Evolutionary conservation across 2,329 filamentous ascomycete genomes (phyloP).

Genomic region (Hypocreales sp.): DNA sequence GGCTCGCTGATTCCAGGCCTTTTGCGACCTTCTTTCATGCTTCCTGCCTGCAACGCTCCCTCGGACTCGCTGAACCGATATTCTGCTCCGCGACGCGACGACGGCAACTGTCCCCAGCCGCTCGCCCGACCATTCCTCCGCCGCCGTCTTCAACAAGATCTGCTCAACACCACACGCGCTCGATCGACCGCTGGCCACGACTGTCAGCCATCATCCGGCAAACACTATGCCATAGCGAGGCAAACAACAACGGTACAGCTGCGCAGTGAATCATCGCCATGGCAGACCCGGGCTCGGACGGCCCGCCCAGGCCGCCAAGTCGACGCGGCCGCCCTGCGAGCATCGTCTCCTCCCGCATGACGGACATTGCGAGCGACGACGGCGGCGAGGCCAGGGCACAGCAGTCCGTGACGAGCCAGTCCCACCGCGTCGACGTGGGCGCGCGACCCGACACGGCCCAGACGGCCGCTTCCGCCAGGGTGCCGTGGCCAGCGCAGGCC

Average conservation of each 20-base stretch:
- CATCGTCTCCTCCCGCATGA: conserved; percentile 59
- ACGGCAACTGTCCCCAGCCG: too few species aligned
- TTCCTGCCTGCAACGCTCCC: too few species aligned
- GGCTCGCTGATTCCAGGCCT: too few species aligned
- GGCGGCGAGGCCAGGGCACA: conserved; percentile 26
- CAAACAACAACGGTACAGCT: not conserved
- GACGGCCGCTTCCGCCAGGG: conserved; percentile 25
- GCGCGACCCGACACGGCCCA: conserved; percentile 40
- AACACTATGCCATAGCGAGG: conserved; percentile 7
- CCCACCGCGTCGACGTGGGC: conserved; percentile 23
- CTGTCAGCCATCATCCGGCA: not conserved
- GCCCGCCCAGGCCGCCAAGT: conserved; percentile 19
- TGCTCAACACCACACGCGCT: too few species aligned
- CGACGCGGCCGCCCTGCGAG: conserved; percentile 45
- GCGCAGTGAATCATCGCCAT: conserved; percentile 13
- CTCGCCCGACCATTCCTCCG: not conserved
- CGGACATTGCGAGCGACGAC: conserved; percentile 44
- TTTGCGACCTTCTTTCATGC: too few species aligned
- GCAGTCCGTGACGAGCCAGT: conserved; percentile 9
- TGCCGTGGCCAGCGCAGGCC: conserved; percentile 37
- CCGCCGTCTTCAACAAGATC: not conserved
- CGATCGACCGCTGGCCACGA: too few species aligned
- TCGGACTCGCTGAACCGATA: too few species aligned
- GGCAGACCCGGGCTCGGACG: conserved; percentile 20
- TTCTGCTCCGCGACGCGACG: too few species aligned